Percentiles rank a stretch among this genome's conserved stretches.
These are phyloP conservation scores for Boletellus deceptivus DNA, from an alignment of 1,284 basidiomycete species.

Conservation along the genomic window DNA sequence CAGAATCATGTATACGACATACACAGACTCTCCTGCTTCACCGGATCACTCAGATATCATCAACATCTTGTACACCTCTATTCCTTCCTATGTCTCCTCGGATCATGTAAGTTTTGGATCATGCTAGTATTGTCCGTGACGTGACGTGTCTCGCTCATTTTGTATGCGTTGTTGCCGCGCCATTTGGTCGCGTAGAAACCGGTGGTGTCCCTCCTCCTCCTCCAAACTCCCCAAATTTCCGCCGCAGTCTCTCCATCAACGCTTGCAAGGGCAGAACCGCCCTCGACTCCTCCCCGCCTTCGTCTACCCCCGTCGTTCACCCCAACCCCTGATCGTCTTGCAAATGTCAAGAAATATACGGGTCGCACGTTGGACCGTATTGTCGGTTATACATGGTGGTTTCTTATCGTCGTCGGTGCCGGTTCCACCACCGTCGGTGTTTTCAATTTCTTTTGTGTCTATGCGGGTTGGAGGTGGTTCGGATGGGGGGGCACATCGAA, in stretches of 20 bases:
- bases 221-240: constrained; percentile 11
- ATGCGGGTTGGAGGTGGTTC: constrained; percentile 58
- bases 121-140: not conserved
- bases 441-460: constrained; percentile 65
- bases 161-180: not conserved
- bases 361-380: constrained; percentile 70
- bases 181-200: constrained; percentile 26
- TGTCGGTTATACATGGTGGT: constrained; percentile 74
- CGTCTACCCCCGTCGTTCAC: constrained; percentile 49
- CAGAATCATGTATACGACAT: constrained; percentile 83
- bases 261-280: not conserved
- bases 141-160: constrained; percentile 2
- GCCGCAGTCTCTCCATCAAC: constrained; percentile 8
- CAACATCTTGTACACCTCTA: constrained; percentile 69
- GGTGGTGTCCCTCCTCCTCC: constrained; percentile 50
- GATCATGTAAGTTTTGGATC: constrained; percentile 56
- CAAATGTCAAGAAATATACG: constrained; percentile 54
- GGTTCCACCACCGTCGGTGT: constrained; percentile 65
- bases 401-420: constrained; percentile 70
- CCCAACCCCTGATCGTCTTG: constrained; percentile 51
- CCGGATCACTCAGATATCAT: constrained; percentile 54
- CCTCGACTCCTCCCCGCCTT: constrained; percentile 40
- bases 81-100: constrained; percentile 74
- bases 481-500: constrained; percentile 18
- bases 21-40: constrained; percentile 61